Evolutionary conservation across 2,329 filamentous ascomycete species (phyloP), one percentile per base, ranked within the genome.

Genomic region (Ophiocordyceps polyrhachis-furcata): DNA sequence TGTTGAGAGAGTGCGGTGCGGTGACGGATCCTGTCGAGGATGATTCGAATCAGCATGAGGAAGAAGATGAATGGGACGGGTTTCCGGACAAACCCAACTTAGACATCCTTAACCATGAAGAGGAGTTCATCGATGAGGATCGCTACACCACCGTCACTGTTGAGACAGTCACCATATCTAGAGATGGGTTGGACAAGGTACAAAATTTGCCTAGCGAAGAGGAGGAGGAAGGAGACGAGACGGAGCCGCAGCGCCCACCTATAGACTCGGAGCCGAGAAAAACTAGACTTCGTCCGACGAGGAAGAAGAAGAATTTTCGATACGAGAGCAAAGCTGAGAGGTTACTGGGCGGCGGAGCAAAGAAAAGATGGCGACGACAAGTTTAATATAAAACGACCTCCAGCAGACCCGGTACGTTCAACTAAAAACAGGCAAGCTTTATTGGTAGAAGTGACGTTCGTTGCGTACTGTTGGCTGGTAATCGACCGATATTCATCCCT

Each of bases 81-180:
- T 70, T 87, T 44, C 66, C 70, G 19, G 78, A 81, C 44, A 55
- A 58, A 21, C 59, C 63, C 14, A 51, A 64, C 14, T 51, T 64
- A 5, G 59, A 70, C 37, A 70, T 76, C 20, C 64, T 91, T 41
- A 79, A 93, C 57, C 79, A 85, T 52, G 83, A 94, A 59, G 87
- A 89, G 52, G 87, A 96, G 61, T 98, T 95, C 63, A 76, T 95
- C 51, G 91, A 98, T 60, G 91, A 96, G 60, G 89, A 95, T 61
- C 83, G 83, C 58, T 95, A 86, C 60, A 96, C 91, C 1, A 94
- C 86, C 1, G 91, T 98, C 23, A 95, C 85, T 0, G 79, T 98
- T 1, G 89, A 95, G 59, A 81, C 83, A 12, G 86, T 98, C 52
- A 81, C 81, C 49, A 74, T 93, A 15, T 80, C 82, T 13, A 76